Evolutionary conservation across 2,329 filamentous ascomycete genomes (phyloP).

Genomic region (Stagonosporopsis vannaccii): DNA sequence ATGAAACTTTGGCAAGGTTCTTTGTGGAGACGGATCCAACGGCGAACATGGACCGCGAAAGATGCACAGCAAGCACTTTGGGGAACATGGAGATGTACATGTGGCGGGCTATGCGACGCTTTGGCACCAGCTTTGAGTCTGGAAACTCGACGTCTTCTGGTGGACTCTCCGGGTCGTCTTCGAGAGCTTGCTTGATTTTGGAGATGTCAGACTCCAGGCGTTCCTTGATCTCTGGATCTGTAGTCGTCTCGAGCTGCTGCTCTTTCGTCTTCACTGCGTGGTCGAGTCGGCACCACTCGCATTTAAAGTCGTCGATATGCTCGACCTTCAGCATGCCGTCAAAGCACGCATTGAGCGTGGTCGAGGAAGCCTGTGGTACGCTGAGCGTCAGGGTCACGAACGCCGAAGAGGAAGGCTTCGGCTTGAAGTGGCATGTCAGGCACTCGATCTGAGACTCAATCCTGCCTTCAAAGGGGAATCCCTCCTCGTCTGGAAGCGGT

Average conservation of each 20-base stretch:
- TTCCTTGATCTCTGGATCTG: conserved; percentile 49
- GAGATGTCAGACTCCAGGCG: conserved; percentile 66
- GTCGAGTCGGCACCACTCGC: conserved; percentile 87
- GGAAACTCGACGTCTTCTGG: conserved; percentile 78
- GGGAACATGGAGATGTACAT: conserved; percentile 88
- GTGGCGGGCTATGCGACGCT: conserved; percentile 83
- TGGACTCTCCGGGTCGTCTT: conserved; percentile 80
- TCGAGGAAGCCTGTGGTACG: conserved; percentile 81
- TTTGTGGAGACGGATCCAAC: conserved; percentile 79
- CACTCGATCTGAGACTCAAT: conserved; percentile 97
- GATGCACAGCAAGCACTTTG: conserved; percentile 87
- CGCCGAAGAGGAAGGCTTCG: conserved; percentile 79
- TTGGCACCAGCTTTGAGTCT: conserved; percentile 75
- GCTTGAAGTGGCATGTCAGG: conserved; percentile 86
- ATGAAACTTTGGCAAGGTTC: conserved; percentile 92
- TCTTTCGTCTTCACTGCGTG: conserved; percentile 74
- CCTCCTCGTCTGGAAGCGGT: conserved; percentile 61
- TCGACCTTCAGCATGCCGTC: conserved; percentile 95
- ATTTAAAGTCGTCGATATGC: conserved; percentile 96
- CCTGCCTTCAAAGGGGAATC: conserved; percentile 90
- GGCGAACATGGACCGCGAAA: conserved; percentile 93
- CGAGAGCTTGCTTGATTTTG: conserved; percentile 73
- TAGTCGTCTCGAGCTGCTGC: conserved; percentile 61
- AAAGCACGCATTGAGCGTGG: conserved; percentile 85
- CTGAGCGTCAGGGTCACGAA: conserved; percentile 94